A percentile compares a stretch with the other conserved stretches of the same genome.
These are phyloP conservation scores for Candida quercuum DNA, from an alignment of 805 yeast species.

Conservation along the genomic window DNA sequence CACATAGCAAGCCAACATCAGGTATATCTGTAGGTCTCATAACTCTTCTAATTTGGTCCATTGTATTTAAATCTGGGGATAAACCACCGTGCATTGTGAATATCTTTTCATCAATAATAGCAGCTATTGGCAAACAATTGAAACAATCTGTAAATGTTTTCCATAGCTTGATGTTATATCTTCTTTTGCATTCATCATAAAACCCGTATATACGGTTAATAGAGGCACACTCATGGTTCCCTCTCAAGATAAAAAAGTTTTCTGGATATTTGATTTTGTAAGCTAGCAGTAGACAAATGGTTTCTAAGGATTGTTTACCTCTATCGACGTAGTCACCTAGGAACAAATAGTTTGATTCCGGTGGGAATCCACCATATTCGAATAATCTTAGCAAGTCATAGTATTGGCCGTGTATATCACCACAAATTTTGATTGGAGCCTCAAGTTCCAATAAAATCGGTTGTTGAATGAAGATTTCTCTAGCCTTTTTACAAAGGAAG, in stretches of 20 bases:
- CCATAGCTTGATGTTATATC: conserved; percentile 98
- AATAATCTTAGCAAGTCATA: conserved; percentile 91
- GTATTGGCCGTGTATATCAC: conserved; percentile 98
- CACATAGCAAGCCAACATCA: conserved; percentile 94
- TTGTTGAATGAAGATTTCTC: conserved; percentile 96
- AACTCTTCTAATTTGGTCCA: conserved; percentile 98
- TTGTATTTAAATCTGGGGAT: conserved; percentile 93
- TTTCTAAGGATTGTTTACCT: conserved; percentile 95
- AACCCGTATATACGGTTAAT: conserved; percentile 97
- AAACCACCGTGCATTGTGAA: conserved; percentile 99
- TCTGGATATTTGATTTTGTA: conserved; percentile 98
- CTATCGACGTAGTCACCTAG: conserved; percentile 98
- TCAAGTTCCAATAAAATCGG: conserved; percentile 93
- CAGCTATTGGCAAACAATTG: conserved; percentile 97
- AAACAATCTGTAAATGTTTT: conserved; percentile 98
- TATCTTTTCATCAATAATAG: conserved; percentile 95
- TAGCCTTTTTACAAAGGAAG: conserved; percentile 92
- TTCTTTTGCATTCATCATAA: conserved; percentile 97
- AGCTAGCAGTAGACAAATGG: conserved; percentile 88
- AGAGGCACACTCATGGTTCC: conserved; percentile 98
- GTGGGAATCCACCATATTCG: conserved; percentile 99
- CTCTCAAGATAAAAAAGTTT: conserved; percentile 93
- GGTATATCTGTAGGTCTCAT: conserved; percentile 99
- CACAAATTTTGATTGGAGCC: conserved; percentile 94
- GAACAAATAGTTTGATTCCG: conserved; percentile 94